These are phyloP conservation scores for Scutellospora calospora DNA, from an alignment of 371 early-diverging fungal species.

Conservation along the genomic window DNA sequence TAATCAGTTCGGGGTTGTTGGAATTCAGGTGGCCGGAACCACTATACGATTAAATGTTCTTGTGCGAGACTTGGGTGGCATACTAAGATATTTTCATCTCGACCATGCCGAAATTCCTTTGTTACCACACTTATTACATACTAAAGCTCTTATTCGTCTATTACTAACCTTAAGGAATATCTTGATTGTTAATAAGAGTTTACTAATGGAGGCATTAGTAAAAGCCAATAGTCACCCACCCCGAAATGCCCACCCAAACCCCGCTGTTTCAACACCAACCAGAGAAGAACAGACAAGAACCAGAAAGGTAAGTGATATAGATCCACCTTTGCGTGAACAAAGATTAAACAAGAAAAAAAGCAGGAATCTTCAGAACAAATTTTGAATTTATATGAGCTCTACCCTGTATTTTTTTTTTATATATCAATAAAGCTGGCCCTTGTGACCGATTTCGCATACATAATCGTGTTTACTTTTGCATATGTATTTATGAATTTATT, in stretches of 20 bases:
- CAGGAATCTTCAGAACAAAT: no score
- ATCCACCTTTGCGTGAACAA: no score
- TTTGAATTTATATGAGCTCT: no score
- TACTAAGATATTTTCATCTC: conserved; percentile 44
- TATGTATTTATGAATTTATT: no score
- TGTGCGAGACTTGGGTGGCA: conserved; percentile 29
- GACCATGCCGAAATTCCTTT: conserved; percentile 34
- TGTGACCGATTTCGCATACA: no score
- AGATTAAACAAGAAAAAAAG: no score
- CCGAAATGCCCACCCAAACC: conserved; percentile 21
- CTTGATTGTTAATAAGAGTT: conserved; percentile 39
- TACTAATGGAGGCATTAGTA: conserved; percentile 42
- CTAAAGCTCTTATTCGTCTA: conserved; percentile 37
- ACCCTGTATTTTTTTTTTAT: no score
- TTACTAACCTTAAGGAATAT: conserved; percentile 43
- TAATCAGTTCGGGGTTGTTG: conserved; percentile 36
- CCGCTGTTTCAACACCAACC: background rate
- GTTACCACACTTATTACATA: background rate
- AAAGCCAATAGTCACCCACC: conserved; percentile 29
- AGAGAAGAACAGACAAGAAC: no score
- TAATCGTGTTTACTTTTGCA: no score
- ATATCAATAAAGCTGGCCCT: no score
- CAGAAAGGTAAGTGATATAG: no score
- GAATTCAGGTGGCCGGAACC: conserved; percentile 28
- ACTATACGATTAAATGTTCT: conserved; percentile 31